Conservation (phyloP, 192 early-diverging fungal species). For the Chytriomyces confervae region DNA sequence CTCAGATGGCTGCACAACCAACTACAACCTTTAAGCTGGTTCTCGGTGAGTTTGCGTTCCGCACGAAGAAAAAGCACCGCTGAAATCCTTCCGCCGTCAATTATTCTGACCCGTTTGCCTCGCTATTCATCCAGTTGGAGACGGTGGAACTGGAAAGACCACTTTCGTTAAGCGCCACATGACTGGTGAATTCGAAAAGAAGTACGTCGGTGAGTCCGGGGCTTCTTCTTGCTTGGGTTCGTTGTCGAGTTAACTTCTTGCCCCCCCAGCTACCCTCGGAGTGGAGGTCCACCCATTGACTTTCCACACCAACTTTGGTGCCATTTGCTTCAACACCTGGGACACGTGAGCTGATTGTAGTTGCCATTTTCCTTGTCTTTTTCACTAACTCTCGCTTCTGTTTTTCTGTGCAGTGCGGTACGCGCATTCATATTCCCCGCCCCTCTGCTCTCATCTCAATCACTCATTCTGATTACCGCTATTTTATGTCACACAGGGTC, state of each 20-base stretch:
- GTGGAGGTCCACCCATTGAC: conserved; percentile 97
- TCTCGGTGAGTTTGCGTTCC: conserved; percentile 66
- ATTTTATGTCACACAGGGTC: conserved; percentile 61
- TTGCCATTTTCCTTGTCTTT: conserved; percentile 13
- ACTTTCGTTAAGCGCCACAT: conserved; percentile 99
- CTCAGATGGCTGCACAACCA: conserved; percentile 17
- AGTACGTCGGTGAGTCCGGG: conserved; percentile 84
- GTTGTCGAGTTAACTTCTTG: not conserved
- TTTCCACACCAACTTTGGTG: conserved; percentile 97
- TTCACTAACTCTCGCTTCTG: not conserved
- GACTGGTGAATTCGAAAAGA: conserved; percentile 99
- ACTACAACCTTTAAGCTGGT: conserved; percentile 87
- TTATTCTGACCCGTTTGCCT: not conserved
- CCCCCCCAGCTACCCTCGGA: conserved; percentile 86
- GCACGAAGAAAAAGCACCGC: not conserved
- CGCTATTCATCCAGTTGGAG: conserved; percentile 75
- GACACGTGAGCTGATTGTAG: conserved; percentile 69
- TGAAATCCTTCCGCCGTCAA: not conserved
- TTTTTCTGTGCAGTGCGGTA: not conserved
- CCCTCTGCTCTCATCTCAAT: not conserved
- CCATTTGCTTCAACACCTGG: conserved; percentile 98
- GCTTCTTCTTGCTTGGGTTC: not conserved
- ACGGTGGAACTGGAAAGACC: conserved; percentile 98
- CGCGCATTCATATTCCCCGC: not conserved
- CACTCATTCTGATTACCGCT: not conserved